A percentile compares a stretch with the other conserved stretches of the same genome.
Evolutionary conservation across 1,139 yeast genomes (phyloP).

Genomic region (Hanseniaspora uvarum): DNA sequence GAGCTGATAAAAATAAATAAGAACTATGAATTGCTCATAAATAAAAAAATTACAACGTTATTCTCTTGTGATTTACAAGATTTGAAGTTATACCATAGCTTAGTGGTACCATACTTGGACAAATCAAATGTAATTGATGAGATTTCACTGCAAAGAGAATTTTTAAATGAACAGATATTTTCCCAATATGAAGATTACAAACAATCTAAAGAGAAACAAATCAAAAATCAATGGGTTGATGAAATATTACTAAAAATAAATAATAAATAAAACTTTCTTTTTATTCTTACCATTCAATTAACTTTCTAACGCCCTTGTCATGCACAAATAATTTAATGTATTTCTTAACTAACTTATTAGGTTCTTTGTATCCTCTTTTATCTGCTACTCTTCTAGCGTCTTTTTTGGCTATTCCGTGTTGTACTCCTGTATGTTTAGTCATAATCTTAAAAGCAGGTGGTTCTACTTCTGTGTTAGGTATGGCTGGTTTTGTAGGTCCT

Average conservation of each 20-base stretch:
- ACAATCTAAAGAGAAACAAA: neutral
- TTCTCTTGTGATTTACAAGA: slow-evolving; percentile 3
- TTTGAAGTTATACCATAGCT: neutral
- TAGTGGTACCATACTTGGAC: neutral
- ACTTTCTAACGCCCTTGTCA: slow-evolving; percentile 5
- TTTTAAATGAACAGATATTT: neutral
- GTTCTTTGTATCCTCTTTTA: slow-evolving; percentile 16
- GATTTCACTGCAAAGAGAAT: neutral
- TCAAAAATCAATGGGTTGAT: neutral
- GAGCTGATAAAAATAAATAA: slow-evolving; percentile 2
- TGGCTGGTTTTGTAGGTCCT: neutral
- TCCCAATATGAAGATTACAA: neutral
- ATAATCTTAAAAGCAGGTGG: slow-evolving; percentile 6
- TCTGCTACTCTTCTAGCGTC: slow-evolving; percentile 44
- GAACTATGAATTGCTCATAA: slow-evolving; percentile 1
- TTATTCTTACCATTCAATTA: slow-evolving; percentile 3
- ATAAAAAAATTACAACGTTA: neutral
- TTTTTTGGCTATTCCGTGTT: slow-evolving; percentile 91
- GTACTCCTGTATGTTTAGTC: slow-evolving; percentile 43
- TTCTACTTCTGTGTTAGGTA: slow-evolving; percentile 15
- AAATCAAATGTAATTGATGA: neutral
- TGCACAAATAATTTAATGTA: slow-evolving; percentile 8
- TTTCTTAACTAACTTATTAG: slow-evolving; percentile 8
- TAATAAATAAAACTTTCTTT: neutral
- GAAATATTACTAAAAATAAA: neutral